Percentiles rank a stretch among this genome's conserved stretches.
These are phyloP conservation scores for Phytophthora tentaculata DNA, from an alignment of 352 stramenopile genomes.

Conservation along the genomic window DNA sequence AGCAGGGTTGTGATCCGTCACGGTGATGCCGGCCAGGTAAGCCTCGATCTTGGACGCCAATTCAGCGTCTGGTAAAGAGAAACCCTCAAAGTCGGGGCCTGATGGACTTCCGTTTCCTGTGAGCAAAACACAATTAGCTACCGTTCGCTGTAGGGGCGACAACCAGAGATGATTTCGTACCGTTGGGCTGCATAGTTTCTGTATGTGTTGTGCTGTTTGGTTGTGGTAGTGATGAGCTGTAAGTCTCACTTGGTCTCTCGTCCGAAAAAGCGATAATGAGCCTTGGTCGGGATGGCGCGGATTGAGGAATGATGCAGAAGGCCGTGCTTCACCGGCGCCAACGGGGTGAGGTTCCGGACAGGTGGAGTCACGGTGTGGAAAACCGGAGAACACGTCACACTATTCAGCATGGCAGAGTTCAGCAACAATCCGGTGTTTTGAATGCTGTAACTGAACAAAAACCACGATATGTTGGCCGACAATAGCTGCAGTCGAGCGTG, in stretches of 20 bases:
- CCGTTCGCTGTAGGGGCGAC: background rate
- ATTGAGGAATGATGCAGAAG: slow-evolving; percentile 42
- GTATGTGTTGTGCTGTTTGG: slow-evolving; percentile 9
- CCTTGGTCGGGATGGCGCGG: slow-evolving; percentile 12
- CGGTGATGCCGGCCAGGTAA: slow-evolving; percentile 38
- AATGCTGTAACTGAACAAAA: slow-evolving; percentile 39
- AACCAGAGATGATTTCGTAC: slow-evolving; percentile 19
- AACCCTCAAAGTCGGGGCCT: slow-evolving; percentile 26
- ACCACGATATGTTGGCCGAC: slow-evolving; percentile 18
- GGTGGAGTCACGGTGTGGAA: slow-evolving; percentile 20
- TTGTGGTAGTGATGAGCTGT: background rate
- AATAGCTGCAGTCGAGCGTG: slow-evolving; percentile 1
- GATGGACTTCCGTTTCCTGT: slow-evolving; percentile 37
- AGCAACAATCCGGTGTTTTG: slow-evolving; percentile 48
- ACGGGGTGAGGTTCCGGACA: slow-evolving; percentile 35
- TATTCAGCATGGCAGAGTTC: slow-evolving; percentile 43
- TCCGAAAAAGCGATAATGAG: slow-evolving; percentile 28
- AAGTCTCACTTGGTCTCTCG: slow-evolving; percentile 13
- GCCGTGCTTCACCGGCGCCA: background rate
- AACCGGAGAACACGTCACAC: slow-evolving; percentile 30
- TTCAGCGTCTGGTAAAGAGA: slow-evolving; percentile 31
- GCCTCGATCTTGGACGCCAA: slow-evolving; percentile 41
- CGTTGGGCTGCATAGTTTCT: slow-evolving; percentile 41
- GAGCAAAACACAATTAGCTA: slow-evolving; percentile 14
- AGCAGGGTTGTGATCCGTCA: slow-evolving; percentile 49